These are phyloP conservation scores for Lagerstroemia speciosa DNA, from an alignment of 345 rosid species.

Conservation along the genomic window DNA sequence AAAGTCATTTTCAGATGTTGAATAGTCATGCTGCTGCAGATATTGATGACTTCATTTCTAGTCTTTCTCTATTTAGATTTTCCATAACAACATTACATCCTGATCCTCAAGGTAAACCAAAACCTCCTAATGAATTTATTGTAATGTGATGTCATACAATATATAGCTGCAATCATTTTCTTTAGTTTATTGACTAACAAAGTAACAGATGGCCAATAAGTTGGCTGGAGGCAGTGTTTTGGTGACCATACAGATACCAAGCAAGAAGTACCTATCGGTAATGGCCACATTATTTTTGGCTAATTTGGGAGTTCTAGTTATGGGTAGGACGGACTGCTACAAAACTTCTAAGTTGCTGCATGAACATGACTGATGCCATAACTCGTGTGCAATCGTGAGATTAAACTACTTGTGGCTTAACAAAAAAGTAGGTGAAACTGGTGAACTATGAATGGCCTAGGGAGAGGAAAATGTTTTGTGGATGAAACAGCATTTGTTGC, in stretches of 20 bases:
- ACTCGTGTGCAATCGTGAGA: slow-evolving; percentile 1
- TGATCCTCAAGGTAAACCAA: slow-evolving; percentile 1
- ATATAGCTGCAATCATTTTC: too few relatives aligned
- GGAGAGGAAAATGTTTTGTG: too few relatives aligned
- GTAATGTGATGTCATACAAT: too few relatives aligned
- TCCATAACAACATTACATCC: slow-evolving; percentile 11
- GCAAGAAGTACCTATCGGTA: not conserved
- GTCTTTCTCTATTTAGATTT: slow-evolving; percentile 15
- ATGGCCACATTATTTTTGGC: not conserved
- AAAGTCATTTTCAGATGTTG: slow-evolving; percentile 2
- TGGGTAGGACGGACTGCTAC: slow-evolving; percentile 5
- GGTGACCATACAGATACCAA: slow-evolving; percentile 12
- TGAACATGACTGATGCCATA: slow-evolving; percentile 7
- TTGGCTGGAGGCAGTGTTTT: slow-evolving; percentile 11
- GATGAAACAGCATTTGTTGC: too few relatives aligned
- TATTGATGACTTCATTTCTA: slow-evolving; percentile 6
- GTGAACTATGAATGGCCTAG: slow-evolving; percentile 25
- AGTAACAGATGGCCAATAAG: slow-evolving; percentile 15
- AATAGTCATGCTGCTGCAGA: slow-evolving; percentile 1
- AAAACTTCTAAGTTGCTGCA: slow-evolving; percentile 5
- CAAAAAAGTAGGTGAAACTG: slow-evolving; percentile 24
- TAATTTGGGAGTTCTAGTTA: not conserved
- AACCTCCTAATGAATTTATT: too few relatives aligned
- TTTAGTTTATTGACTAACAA: slow-evolving; percentile 9
- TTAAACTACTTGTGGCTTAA: slow-evolving; percentile 6